Evolutionary conservation across 768 basidiomycete genomes (phyloP), one percentile per base, ranked within the genome.

Genomic region (Mycena haematopus): DNA sequence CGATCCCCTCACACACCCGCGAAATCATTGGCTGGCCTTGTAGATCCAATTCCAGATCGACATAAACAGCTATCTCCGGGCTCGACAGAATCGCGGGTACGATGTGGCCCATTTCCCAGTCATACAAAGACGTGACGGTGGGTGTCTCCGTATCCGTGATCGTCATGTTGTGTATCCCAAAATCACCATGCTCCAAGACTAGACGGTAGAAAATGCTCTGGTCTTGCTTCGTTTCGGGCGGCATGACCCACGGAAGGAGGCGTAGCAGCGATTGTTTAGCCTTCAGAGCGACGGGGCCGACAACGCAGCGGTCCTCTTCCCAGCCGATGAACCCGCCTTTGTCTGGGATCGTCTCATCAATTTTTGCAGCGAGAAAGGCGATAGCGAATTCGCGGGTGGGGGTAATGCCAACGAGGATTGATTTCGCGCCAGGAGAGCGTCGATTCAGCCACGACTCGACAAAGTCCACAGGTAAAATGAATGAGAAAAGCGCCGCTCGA

Each of bases 101-200:
- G 24, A 65, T 58, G 21, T 62, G 44, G 0, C 55, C 60, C 8
- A 52, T 35, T 44, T 65, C 65, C 65, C 65, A 65, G 47, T 65
- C 65, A 25, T 61, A 65, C 33, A 65, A 15, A 14, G 65, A 65
- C 13, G 55, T 65, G 36, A 65, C 55, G 2, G 27, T 13, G 2
- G 44, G 25, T 8, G 31, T 6, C 22, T 58, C 51, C 6, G 31
- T 21, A 33, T 53, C 44, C 15, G 51, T 53, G 19, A 65, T 61
- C 5, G 55, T 46, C 59, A 65, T 60, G 36, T 65, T 65, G 45
- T 65, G 64, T 11, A 62, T 56, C 7, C 65, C 65, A 40, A 57
- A 65, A 27, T 65, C 65, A 7, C 60, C 65, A 40, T 61, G 65
- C 14, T 65, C 65, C 8, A 65, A 56, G 8, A 65, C 65, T 21